Conservation (phyloP, 371 early-diverging fungal genomes). For the Rhizomucor pusillus region DNA sequence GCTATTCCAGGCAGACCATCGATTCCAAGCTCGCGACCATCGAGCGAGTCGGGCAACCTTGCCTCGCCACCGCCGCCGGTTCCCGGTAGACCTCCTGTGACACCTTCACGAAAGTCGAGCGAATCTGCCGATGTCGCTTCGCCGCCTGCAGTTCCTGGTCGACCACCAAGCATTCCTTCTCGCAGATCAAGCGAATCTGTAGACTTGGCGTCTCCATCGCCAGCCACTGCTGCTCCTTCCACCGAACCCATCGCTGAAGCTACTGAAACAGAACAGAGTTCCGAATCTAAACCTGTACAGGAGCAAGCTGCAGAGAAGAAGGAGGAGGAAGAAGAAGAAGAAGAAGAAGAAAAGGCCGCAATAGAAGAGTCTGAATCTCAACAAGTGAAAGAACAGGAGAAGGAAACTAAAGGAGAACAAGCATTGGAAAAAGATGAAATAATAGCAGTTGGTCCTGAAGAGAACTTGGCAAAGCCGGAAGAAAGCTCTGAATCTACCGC, state of each 20-base stretch:
- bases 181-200: constrained; percentile 2
- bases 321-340: constrained; percentile 7
- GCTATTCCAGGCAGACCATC: constrained; percentile 1
- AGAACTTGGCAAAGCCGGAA: neutral
- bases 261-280: constrained; percentile 1
- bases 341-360: constrained; percentile 12
- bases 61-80: neutral
- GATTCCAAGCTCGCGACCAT: neutral
- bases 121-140: constrained; percentile 1
- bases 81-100: neutral
- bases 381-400: too few species aligned
- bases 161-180: constrained; percentile 4
- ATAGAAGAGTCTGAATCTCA: too few species aligned
- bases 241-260: too few species aligned
- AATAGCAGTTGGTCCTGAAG: neutral
- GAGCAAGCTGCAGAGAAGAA: neutral
- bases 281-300: constrained; percentile 5
- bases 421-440: too few species aligned
- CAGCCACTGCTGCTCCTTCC: too few species aligned
- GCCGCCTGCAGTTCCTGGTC: neutral
- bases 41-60: neutral
- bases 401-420: too few species aligned
- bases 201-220: neutral
- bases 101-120: neutral
- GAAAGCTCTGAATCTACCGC: constrained; percentile 3